Base-by-base conservation (phyloP, 2,329 filamentous ascomycete species). In the Colletotrichum echinochloae region DNA sequence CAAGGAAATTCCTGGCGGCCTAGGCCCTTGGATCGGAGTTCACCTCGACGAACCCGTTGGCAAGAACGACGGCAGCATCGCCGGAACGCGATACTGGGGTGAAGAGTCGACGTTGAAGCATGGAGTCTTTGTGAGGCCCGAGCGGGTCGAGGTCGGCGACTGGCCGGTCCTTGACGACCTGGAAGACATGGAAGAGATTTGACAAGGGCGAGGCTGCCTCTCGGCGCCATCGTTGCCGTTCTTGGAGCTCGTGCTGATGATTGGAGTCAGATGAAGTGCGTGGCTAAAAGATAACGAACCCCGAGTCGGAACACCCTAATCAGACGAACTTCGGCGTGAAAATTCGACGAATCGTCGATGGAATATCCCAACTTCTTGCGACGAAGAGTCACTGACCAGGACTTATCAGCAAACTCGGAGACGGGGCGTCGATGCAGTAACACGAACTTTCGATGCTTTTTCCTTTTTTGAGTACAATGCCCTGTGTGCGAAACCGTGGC, bases 21-120 rank as follows among this genome's bases (percentile, higher is more conserved):
- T 82, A 56, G 89, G 90, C 3, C 82, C 86, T 41, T 96, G 93
- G 93, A 85, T 95, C 26, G 93, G 92, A 49, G 84, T 96, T 62
- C 86, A 87, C 74, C 86, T 95, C 63, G 93, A 95, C 78, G 93
- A 95, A 81, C 92, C 93, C 1, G 91, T 91, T 52, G 93, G 92
- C 66, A 94, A 93, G 84, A 96, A 95, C 77, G 92, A 95, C 79
- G 93, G 94, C 70, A 91, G 89, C 75, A 89, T 94, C 74, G 85
- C 84, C 51, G 84, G 83, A 9, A 89, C 84, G 73, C 85, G 90
- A 73, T 95, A 95, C 81, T 96, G 94, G 86, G 89, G 88, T 48
- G 80, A 86, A 66, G 84, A 88, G 60, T 90, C 90, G 64, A 79
- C 83, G 72, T 82, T 89, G 70, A 95, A 94, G 79, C 89, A 89